These are phyloP conservation scores for Zelopaecilomyces penicillatus DNA, from an alignment of 2,329 filamentous ascomycete genomes.

Conservation along the genomic window DNA sequence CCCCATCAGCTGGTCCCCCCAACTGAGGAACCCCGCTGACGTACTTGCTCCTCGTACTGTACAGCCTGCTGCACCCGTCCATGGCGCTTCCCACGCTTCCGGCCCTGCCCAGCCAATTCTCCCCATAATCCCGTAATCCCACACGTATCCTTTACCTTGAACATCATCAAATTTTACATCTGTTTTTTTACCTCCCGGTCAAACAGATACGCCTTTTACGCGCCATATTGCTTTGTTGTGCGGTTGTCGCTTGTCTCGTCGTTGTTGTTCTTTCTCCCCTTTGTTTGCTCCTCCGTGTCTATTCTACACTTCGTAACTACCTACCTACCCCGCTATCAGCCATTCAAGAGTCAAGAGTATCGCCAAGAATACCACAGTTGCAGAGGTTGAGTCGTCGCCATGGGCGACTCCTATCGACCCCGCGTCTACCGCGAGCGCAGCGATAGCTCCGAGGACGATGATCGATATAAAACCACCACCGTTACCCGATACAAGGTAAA, in stretches of 20 bases:
- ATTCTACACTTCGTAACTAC: slow-evolving; percentile 9
- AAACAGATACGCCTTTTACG: too few relatives aligned
- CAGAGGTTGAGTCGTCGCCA: slow-evolving; percentile 12
- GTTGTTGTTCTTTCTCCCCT: slow-evolving; percentile 11
- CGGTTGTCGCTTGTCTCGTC: slow-evolving; percentile 16
- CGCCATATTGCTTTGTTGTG: too few relatives aligned
- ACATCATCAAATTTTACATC: background rate
- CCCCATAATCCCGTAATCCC: background rate
- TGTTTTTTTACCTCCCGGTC: too few relatives aligned
- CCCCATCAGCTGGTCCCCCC: slow-evolving; percentile 8
- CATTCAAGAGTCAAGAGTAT: too few relatives aligned
- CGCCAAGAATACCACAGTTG: background rate
- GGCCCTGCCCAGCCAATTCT: background rate
- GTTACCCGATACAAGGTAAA: slow-evolving; percentile 46
- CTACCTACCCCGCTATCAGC: background rate
- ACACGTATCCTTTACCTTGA: background rate
- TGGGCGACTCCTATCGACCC: slow-evolving; percentile 26
- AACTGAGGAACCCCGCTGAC: background rate
- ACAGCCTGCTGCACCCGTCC: slow-evolving; percentile 2
- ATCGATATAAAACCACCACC: slow-evolving; percentile 38
- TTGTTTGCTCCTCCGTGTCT: slow-evolving; percentile 6
- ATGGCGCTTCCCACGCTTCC: slow-evolving; percentile 2
- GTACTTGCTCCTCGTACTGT: slow-evolving; percentile 6
- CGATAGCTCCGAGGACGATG: slow-evolving; percentile 33
- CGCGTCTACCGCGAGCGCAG: slow-evolving; percentile 25